phyloP scores from a whole-genome alignment of 495 filamentous ascomycete genomes.

The Sphaerosporella brunnea region DNA sequence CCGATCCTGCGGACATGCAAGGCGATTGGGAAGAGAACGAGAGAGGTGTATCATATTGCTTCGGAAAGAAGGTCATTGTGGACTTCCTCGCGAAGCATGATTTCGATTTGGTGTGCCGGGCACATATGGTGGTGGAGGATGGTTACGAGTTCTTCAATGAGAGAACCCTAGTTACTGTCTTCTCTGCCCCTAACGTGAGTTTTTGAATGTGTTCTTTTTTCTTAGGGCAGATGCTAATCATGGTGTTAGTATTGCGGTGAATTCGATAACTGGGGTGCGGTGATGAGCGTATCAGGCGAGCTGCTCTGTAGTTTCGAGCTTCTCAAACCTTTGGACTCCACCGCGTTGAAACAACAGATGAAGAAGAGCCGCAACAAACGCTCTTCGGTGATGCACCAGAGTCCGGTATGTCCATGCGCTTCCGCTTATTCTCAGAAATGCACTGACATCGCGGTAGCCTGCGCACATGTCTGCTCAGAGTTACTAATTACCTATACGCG shows the following conservation, averaged over 20 bases:
- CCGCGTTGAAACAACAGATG: constrained; percentile 93
- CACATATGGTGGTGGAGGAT: constrained; percentile 99
- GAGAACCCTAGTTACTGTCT: constrained; percentile 87
- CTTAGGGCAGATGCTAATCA: background rate
- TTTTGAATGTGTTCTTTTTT: background rate
- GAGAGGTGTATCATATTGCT: constrained; percentile 93
- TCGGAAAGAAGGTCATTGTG: constrained; percentile 95
- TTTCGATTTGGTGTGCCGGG: constrained; percentile 91
- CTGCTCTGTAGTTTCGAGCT: constrained; percentile 94
- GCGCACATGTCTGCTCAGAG: constrained; percentile 24
- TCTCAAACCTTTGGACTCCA: constrained; percentile 91
- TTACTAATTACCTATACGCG: constrained; percentile 9
- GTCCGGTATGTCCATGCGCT: constrained; percentile 21
- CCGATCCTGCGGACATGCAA: constrained; percentile 95
- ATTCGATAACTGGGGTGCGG: constrained; percentile 98
- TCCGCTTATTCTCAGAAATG: too few species aligned
- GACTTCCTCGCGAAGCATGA: constrained; percentile 89
- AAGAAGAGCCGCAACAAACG: constrained; percentile 90
- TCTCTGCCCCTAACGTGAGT: constrained; percentile 91
- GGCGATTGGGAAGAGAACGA: constrained; percentile 97
- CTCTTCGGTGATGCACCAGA: constrained; percentile 24
- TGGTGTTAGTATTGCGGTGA: constrained; percentile 77
- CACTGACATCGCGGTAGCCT: too few species aligned
- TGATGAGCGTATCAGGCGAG: constrained; percentile 92
- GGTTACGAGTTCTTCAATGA: constrained; percentile 99